Percentiles rank a stretch among this genome's conserved stretches.
Evolutionary conservation across 768 basidiomycete genomes (phyloP).

Genomic region (Boletus huronensis): DNA sequence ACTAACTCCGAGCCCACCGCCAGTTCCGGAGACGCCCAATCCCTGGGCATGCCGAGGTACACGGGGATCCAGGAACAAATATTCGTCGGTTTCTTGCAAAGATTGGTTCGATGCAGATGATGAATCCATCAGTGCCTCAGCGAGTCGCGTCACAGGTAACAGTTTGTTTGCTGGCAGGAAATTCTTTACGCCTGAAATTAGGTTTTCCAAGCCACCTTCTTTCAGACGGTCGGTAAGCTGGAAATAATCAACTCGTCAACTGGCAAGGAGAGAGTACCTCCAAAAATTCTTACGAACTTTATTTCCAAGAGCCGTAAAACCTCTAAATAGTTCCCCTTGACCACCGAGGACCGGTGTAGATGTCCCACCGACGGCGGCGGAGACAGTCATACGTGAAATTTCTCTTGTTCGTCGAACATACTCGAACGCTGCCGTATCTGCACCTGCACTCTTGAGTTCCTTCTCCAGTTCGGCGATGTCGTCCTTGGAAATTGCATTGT

Average conservation of each 20-base stretch:
- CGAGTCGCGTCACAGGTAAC: slow-evolving; percentile 85
- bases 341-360: slow-evolving; percentile 67
- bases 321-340: slow-evolving; percentile 87
- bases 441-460: slow-evolving; percentile 79
- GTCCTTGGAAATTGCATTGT: slow-evolving; percentile 79
- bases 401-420: slow-evolving; percentile 91
- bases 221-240: slow-evolving; percentile 91
- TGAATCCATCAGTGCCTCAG: slow-evolving; percentile 97
- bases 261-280: background rate
- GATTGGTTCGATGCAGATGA: slow-evolving; percentile 92
- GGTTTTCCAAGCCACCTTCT: slow-evolving; percentile 94
- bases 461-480: slow-evolving; percentile 86
- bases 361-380: slow-evolving; percentile 55
- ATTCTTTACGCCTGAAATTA: slow-evolving; percentile 97
- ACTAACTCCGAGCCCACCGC: slow-evolving; percentile 43
- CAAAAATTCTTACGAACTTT: slow-evolving; percentile 49
- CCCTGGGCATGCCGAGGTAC: slow-evolving; percentile 58
- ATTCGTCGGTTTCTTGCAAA: slow-evolving; percentile 94
- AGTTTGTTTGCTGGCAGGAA: slow-evolving; percentile 95
- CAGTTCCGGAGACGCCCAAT: slow-evolving; percentile 43
- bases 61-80: slow-evolving; percentile 88
- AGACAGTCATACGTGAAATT: slow-evolving; percentile 86
- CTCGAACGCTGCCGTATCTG: slow-evolving; percentile 79
- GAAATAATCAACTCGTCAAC: background rate
- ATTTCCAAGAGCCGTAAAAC: slow-evolving; percentile 89